Base-by-base conservation (phyloP, 805 yeast species). In the Metschnikowia bowlesiae region DNA sequence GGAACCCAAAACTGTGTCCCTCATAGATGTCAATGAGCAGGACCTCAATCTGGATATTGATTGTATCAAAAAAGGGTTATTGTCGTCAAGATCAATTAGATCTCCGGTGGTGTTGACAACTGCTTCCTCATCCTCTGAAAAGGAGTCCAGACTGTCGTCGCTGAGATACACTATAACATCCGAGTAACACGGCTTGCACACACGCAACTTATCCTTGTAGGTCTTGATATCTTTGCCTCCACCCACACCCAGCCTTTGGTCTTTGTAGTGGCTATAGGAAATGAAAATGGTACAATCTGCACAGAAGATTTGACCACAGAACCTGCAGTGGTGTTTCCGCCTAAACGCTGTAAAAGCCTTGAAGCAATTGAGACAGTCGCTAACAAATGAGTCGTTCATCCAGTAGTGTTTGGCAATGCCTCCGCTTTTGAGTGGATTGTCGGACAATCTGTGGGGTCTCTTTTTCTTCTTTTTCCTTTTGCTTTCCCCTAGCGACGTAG, bases 221-320 rank as follows among this genome's bases (percentile, higher is more conserved):
- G 64, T 75, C 42, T 56, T 56, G 22, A 51, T 31, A 14, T 44
- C 49, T 30, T 44, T 49, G n/a, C 49, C 40, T 13, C 39, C 28
- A 33, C 46, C 32, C 42, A 44, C 49, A n/a, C 34, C 61, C 37
- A 56, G 65, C 39, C 74, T 50, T 49, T 71, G 72, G 47, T 69
- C 73, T 47, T 70, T 71, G 52, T 73, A 75, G 52, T 72, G 74
- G 35, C 44, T 94, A 89, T 52, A 86, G 61, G 60, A 89, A 70
- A 60, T 71, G 58, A 89, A 79, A 2, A 80, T 69, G 0, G 97
- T 89, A 66, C 99, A 92, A 8, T 78, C 75, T 40, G 86, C 78
- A 66, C 99, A 92, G 62, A 91, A 92, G 44, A 92, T 91, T 65
- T 91, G 96, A 2, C 99, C 99, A 68, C 99, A 92, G 34, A 92